These are phyloP conservation scores for Metschnikowia peoriensis DNA, from an alignment of 805 yeast genomes.

Conservation along the genomic window DNA sequence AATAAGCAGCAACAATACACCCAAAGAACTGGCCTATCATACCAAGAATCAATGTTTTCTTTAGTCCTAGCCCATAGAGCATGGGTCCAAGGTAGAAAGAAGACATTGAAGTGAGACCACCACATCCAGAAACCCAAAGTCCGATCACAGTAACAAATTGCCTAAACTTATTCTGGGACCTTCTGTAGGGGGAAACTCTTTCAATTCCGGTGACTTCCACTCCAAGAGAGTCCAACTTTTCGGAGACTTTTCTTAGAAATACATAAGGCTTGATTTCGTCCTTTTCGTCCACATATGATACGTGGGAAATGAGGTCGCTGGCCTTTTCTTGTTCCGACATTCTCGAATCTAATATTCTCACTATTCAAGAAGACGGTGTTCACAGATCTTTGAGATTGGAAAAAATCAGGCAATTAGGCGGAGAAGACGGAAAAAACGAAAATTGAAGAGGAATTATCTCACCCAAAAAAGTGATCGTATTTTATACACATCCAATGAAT, in stretches of 20 bases:
- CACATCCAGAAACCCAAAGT: conserved; percentile 82
- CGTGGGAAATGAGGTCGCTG: conserved; percentile 1
- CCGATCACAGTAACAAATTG: conserved; percentile 54
- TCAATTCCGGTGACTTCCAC: conserved; percentile 82
- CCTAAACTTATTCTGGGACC: conserved; percentile 40
- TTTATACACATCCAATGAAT: neutral
- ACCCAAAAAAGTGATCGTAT: neutral
- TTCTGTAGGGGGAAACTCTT: conserved; percentile 64
- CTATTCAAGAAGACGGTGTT: too few relatives aligned
- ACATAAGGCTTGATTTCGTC: conserved; percentile 15
- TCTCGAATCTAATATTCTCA: too few relatives aligned
- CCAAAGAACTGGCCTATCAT: conserved; percentile 65
- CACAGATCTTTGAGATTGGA: neutral
- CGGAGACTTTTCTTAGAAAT: conserved; percentile 13
- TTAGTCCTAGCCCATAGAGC: conserved; percentile 65
- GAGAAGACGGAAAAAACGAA: neutral
- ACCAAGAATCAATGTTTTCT: conserved; percentile 61
- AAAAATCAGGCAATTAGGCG: neutral
- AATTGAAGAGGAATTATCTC: neutral
- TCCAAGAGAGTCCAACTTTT: conserved; percentile 47
- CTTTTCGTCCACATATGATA: conserved; percentile 9
- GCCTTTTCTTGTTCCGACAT: conserved; percentile 1
- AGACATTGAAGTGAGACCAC: conserved; percentile 88
- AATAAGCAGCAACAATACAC: conserved; percentile 75
- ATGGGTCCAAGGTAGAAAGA: conserved; percentile 76